These are phyloP conservation scores for Russula brevipes DNA, from an alignment of 768 basidiomycete genomes.

Conservation along the genomic window DNA sequence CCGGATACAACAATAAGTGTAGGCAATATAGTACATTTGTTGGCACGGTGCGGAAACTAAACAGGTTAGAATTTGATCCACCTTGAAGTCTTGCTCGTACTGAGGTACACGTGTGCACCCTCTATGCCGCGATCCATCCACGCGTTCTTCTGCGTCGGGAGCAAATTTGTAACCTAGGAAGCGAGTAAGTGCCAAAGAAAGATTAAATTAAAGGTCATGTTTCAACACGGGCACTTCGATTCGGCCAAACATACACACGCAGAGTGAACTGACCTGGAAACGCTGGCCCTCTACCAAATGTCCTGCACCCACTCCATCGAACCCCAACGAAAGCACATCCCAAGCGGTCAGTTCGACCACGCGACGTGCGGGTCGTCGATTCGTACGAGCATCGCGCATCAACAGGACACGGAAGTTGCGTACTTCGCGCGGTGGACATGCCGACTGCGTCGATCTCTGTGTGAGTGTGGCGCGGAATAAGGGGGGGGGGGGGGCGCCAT, in stretches of 20 bases:
- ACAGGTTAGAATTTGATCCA: conserved; percentile 42
- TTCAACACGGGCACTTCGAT: neutral
- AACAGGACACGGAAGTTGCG: conserved; percentile 21
- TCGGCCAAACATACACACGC: no score
- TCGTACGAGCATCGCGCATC: conserved; percentile 19
- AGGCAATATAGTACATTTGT: no score
- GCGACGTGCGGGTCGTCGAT: conserved; percentile 16
- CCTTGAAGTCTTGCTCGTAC: conserved; percentile 58
- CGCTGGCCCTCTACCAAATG: conserved; percentile 22
- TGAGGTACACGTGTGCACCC: conserved; percentile 61
- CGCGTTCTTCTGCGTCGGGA: conserved; percentile 59
- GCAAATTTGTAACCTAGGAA: conserved; percentile 58
- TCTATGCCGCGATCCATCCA: conserved; percentile 60
- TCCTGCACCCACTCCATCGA: conserved; percentile 15
- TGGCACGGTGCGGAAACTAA: neutral
- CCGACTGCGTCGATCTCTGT: neutral
- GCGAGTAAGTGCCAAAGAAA: neutral
- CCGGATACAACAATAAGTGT: neutral
- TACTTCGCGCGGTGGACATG: conserved; percentile 25
- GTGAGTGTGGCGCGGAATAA: neutral
- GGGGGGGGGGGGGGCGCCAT: conserved; percentile 24
- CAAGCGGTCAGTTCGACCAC: conserved; percentile 23
- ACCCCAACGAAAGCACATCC: conserved; percentile 20
- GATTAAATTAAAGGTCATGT: no score
- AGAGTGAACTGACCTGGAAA: conserved; percentile 18